phyloP scores from a whole-genome alignment of 208 protist genomes.

The Acanthamoeba rhysodes region DNA sequence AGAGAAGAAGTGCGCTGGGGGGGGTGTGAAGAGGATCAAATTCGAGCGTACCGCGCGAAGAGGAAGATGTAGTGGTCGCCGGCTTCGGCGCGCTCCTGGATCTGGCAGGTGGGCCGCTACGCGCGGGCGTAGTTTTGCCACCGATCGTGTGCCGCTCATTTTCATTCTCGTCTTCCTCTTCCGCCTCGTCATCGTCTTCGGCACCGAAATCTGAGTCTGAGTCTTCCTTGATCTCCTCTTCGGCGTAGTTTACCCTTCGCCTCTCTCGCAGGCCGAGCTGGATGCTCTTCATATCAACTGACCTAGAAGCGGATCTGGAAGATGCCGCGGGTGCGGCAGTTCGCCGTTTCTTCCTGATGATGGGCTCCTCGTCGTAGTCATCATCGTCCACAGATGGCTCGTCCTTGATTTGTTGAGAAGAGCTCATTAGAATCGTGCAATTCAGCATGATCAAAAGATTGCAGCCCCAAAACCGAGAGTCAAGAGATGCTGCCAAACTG shows the following conservation, averaged over 20 bases:
- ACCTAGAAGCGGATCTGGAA: not conserved
- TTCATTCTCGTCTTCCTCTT: not conserved
- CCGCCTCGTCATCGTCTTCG: not conserved
- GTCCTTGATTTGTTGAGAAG: not conserved
- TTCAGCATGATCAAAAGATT: not conserved
- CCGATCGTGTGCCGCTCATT: not conserved
- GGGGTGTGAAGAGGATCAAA: not conserved
- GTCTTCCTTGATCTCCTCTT: constrained; percentile 50
- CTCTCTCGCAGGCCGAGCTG: constrained; percentile 45
- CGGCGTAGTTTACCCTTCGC: constrained; percentile 34
- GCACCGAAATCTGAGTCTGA: constrained; percentile 53
- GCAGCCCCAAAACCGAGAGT: not conserved
- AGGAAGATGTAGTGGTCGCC: not conserved
- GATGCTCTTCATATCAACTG: constrained; percentile 46
- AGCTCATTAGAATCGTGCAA: not conserved
- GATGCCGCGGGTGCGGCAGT: not conserved
- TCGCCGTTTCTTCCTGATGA: constrained; percentile 41
- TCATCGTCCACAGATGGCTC: constrained; percentile 17
- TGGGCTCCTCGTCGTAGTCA: constrained; percentile 54
- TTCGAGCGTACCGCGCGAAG: not conserved
- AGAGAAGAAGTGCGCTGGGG: too few relatives aligned
- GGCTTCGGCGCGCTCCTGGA: not conserved
- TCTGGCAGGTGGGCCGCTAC: not conserved
- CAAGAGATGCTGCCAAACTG: not conserved
- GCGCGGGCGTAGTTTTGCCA: not conserved